Evolutionary conservation across 164 flowering plant genomes (phyloP).

Genomic region (Brasenia schreberi): DNA sequence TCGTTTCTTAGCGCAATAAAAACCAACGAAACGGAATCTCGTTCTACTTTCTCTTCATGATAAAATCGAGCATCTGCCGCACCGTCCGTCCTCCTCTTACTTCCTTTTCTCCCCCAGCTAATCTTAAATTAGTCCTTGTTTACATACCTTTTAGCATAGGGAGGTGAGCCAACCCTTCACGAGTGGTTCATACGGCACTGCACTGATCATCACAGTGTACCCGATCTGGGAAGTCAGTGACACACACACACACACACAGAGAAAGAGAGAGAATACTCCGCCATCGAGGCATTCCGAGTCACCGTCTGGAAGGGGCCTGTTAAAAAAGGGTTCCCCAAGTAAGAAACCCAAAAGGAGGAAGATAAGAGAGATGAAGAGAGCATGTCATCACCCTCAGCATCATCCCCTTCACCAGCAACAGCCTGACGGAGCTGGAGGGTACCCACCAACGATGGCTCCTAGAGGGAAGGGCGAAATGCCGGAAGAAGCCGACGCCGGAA

Average conservation of each 20-base stretch:
- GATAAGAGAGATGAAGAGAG: slow-evolving; percentile 17
- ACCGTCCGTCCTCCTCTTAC: too few relatives aligned
- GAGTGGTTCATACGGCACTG: too few relatives aligned
- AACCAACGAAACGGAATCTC: too few relatives aligned
- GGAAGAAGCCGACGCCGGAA: slow-evolving; percentile 19
- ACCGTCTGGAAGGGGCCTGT: not conserved
- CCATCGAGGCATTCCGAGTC: not conserved
- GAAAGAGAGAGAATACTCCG: not conserved
- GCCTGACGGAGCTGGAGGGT: not conserved
- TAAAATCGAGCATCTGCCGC: too few relatives aligned
- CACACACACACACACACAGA: too few relatives aligned
- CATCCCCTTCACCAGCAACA: not conserved
- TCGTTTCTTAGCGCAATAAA: too few relatives aligned
- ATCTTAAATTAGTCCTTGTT: too few relatives aligned
- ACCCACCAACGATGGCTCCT: slow-evolving; percentile 2
- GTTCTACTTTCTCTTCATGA: too few relatives aligned
- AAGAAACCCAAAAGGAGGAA: not conserved
- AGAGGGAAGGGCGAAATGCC: slow-evolving; percentile 25
- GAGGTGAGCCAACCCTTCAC: too few relatives aligned
- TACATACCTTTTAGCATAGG: too few relatives aligned
- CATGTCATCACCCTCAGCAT: slow-evolving; percentile 2
- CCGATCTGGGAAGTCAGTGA: not conserved
- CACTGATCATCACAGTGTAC: not conserved
- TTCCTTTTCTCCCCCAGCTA: too few relatives aligned
- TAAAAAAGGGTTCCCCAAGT: not conserved